Evolutionary conservation across 192 early-diverging fungal genomes (phyloP), one percentile per base, ranked within the genome.

Genomic region (Funneliformis geosporum): DNA sequence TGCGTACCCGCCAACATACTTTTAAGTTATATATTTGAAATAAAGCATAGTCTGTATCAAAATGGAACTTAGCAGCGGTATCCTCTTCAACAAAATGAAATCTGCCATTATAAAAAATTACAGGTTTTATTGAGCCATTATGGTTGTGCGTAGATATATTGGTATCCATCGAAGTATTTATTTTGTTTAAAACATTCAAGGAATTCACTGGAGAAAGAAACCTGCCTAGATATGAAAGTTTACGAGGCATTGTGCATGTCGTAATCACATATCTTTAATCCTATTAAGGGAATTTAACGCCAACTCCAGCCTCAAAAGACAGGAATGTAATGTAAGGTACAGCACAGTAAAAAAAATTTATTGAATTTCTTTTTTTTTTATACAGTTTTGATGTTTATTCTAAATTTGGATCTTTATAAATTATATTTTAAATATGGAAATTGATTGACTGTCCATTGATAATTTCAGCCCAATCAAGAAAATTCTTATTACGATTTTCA

Each of bases 11-110:
- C 50, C 50, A 21, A 14, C 16, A 55, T 69, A 69, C 67, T n/a
- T 69, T 69, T 33, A 69, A 42, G 10, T 69, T 69, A 69, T 69
- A 69, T 43, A 69, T 69, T 69, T 69, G 67, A 69, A 69, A 69
- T 69, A 69, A 69, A 23, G 67, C 67, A 25, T 69, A 69, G n/a
- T 69, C 67, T 16, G 67, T 69, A 44, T 69, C 67, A 42, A 69
- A 69, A 69, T 69, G 67, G 42, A 44, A 69, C 4, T 69, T 69
- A 5, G 38, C 7, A 69, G 67, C 67, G 40, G 42, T 69, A 69
- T 69, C 67, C 21, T 69, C 67, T 69, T 69, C 67, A n/a, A 69
- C 67, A 42, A 40, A 42, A 69, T 69, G 67, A 69, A 69, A 69
- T 69, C 39, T 69, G n/a, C 38, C 38, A 43, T 69, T 69, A n/a